These are phyloP conservation scores for Heritiera fomes DNA, from an alignment of 345 rosid genomes.

Conservation along the genomic window DNA sequence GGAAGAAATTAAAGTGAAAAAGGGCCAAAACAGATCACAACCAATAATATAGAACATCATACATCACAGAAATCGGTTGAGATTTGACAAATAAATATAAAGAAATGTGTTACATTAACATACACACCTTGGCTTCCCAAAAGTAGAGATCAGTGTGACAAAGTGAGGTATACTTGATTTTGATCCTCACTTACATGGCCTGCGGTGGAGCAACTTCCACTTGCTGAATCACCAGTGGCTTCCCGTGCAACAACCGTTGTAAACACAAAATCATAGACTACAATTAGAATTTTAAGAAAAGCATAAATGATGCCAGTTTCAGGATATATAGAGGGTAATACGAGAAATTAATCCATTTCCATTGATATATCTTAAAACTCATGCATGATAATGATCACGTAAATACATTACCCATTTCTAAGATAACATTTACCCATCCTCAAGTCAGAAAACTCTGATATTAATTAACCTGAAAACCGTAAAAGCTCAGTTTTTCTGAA, in stretches of 20 bases:
- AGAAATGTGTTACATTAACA: not conserved
- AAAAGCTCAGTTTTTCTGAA: not conserved
- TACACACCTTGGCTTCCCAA: conserved; percentile 36
- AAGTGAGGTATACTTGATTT: conserved; percentile 33
- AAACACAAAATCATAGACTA: not conserved
- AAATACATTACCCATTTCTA: not conserved
- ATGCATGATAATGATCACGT: not conserved
- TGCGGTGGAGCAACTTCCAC: conserved; percentile 47
- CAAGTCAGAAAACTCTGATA: not conserved
- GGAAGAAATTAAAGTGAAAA: too few species aligned
- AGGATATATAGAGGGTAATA: too few species aligned
- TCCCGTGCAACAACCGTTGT: conserved; percentile 44
- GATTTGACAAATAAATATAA: not conserved
- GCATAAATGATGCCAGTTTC: not conserved
- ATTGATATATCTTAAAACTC: not conserved
- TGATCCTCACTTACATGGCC: conserved; percentile 38
- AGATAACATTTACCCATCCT: not conserved
- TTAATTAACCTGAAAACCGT: not conserved
- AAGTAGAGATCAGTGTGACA: conserved; percentile 41
- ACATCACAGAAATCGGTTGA: not conserved
- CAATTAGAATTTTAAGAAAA: not conserved
- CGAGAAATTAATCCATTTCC: not conserved
- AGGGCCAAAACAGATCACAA: not conserved
- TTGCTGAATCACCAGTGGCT: conserved; percentile 39
- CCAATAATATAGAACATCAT: not conserved